These are phyloP conservation scores for Phycomyces nitens DNA, from an alignment of 192 early-diverging fungal genomes.

Conservation along the genomic window DNA sequence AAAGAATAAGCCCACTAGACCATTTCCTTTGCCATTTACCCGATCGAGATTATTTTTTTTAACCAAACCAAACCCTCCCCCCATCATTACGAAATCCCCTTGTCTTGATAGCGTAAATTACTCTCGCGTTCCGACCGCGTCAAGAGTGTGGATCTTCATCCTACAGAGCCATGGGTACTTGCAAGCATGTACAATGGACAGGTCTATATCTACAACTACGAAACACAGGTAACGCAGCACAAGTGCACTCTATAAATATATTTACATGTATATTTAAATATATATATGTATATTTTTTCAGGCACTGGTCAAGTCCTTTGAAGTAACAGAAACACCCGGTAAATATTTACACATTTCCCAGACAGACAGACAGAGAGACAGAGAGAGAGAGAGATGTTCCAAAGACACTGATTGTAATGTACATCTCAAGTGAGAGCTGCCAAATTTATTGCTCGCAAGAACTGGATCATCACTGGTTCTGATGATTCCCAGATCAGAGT, in stretches of 20 bases:
- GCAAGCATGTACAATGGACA: constrained; percentile 95
- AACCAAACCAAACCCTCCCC: too few species aligned
- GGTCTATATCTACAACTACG: constrained; percentile 97
- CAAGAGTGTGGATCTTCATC: constrained; percentile 98
- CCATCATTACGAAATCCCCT: too few species aligned
- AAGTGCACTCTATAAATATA: too few species aligned
- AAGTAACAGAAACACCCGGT: constrained; percentile 91
- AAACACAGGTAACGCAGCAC: constrained; percentile 73
- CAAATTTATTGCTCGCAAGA: constrained; percentile 96
- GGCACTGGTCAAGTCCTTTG: constrained; percentile 94
- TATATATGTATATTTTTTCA: too few species aligned
- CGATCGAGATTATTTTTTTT: too few species aligned
- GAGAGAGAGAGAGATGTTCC: background rate
- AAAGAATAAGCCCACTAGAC: background rate
- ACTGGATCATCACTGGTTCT: constrained; percentile 92
- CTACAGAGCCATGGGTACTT: constrained; percentile 97
- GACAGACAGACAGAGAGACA: background rate
- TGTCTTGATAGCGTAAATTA: constrained; percentile 50
- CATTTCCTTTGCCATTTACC: background rate
- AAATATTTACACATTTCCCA: constrained; percentile 4
- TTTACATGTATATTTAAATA: too few species aligned
- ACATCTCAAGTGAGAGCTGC: constrained; percentile 81
- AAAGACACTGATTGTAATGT: too few species aligned
- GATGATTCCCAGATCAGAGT: constrained; percentile 97
- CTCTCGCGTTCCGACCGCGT: constrained; percentile 87